These are phyloP conservation scores for Exophiala calicioides DNA, from an alignment of 2,329 filamentous ascomycete species.

Conservation along the genomic window DNA sequence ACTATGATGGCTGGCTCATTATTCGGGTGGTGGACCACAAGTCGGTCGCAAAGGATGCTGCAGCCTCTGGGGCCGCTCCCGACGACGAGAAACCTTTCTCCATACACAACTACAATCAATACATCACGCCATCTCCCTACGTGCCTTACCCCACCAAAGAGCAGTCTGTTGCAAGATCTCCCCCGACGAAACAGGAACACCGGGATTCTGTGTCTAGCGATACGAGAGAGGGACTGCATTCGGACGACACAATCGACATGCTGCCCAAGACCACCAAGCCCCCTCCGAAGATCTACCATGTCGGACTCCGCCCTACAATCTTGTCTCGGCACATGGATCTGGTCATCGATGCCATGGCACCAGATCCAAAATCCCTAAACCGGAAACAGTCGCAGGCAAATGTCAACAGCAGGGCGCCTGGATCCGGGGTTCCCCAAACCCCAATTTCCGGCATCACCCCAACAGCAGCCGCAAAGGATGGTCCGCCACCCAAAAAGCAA, in stretches of 20 bases:
- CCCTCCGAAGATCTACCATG: conserved; percentile 67
- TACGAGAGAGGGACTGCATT: conserved; percentile 9
- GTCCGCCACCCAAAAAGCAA: conserved; percentile 61
- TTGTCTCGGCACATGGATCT: conserved; percentile 76
- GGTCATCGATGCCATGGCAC: conserved; percentile 71
- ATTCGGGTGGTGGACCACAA: conserved; percentile 92
- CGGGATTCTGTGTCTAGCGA: conserved; percentile 21
- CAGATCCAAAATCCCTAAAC: conserved; percentile 55
- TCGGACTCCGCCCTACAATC: conserved; percentile 81
- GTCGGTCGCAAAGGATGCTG: conserved; percentile 61
- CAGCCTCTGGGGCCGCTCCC: conserved; percentile 55
- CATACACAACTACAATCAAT: conserved; percentile 88
- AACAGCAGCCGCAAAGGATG: conserved; percentile 60
- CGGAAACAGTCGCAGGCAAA: conserved; percentile 49
- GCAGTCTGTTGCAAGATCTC: conserved; percentile 37
- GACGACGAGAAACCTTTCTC: conserved; percentile 73
- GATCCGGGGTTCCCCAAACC: conserved; percentile 62
- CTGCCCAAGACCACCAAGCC: conserved; percentile 29
- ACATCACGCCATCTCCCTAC: conserved; percentile 85
- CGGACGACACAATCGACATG: conserved; percentile 24
- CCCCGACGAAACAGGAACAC: conserved; percentile 27
- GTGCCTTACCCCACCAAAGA: conserved; percentile 67
- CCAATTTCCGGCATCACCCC: conserved; percentile 61
- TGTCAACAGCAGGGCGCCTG: conserved; percentile 43
- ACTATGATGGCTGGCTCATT: conserved; percentile 93